Conservation (phyloP, 2,329 filamentous ascomycete species). For the Cadophora gregata region DNA sequence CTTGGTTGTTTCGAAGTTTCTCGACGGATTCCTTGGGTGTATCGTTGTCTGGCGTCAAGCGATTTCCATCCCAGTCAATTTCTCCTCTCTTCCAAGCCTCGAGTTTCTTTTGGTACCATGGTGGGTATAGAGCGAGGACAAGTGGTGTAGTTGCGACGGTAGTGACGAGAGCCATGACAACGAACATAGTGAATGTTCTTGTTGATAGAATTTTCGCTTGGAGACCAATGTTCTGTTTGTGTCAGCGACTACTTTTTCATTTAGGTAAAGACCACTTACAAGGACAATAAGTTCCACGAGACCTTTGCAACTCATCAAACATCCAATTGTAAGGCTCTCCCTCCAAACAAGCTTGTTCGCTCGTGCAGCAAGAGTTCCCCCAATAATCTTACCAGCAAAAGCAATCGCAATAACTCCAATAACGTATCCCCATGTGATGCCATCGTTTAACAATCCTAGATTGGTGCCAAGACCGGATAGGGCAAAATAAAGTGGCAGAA, state of each 20-base stretch:
- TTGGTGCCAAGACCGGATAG: slow-evolving; percentile 90
- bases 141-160: slow-evolving; percentile 85
- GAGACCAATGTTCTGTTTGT: slow-evolving; percentile 73
- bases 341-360: slow-evolving; percentile 83
- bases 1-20: slow-evolving; percentile 55
- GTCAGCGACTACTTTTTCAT: slow-evolving; percentile 6
- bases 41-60: slow-evolving; percentile 47
- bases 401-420: slow-evolving; percentile 81
- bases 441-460: slow-evolving; percentile 80
- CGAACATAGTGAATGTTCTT: slow-evolving; percentile 90
- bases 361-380: slow-evolving; percentile 79
- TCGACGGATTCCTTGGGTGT: slow-evolving; percentile 48
- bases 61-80: slow-evolving; percentile 83
- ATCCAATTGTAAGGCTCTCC: slow-evolving; percentile 86
- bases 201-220: slow-evolving; percentile 82
- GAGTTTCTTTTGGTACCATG: slow-evolving; percentile 76
- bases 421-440: slow-evolving; percentile 89
- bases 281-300: slow-evolving; percentile 94
- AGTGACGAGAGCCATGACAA: slow-evolving; percentile 89
- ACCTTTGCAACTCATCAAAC: slow-evolving; percentile 96
- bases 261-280: slow-evolving; percentile 55
- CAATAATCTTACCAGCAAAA: slow-evolving; percentile 83
- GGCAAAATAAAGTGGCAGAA: slow-evolving; percentile 91
- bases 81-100: slow-evolving; percentile 81
- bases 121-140: slow-evolving; percentile 75